Evolutionary conservation across 2,329 filamentous ascomycete species (phyloP).

Genomic region (Diplocarpon rosae): DNA sequence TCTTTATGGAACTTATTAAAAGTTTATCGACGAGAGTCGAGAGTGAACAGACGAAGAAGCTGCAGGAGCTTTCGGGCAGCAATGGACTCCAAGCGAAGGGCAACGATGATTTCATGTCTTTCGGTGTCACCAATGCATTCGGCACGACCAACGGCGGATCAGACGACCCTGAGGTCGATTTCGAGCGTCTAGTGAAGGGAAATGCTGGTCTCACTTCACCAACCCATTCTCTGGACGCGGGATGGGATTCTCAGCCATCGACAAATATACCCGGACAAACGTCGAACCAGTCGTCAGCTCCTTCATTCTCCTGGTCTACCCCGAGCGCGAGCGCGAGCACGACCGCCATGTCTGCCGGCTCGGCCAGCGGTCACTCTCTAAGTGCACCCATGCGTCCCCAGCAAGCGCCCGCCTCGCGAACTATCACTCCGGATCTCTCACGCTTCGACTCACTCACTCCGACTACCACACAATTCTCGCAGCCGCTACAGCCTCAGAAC

Average conservation of each 20-base stretch:
- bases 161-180: constrained; percentile 67
- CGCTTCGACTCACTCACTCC: constrained; percentile 46
- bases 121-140: constrained; percentile 50
- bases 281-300: constrained; percentile 28
- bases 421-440: constrained; percentile 47
- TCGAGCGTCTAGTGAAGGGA: constrained; percentile 82
- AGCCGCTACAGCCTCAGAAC: constrained; percentile 39
- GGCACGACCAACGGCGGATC: constrained; percentile 41
- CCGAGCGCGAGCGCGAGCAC: constrained; percentile 37
- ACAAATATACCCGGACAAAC: constrained; percentile 25
- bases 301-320: constrained; percentile 56
- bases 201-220: constrained; percentile 31
- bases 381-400: constrained; percentile 27
- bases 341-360: constrained; percentile 15
- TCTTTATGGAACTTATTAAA: constrained; percentile 85
- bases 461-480: constrained; percentile 50
- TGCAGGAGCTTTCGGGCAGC: constrained; percentile 67
- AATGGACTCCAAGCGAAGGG: constrained; percentile 38
- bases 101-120: constrained; percentile 59
- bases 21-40: constrained; percentile 70
- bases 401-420: constrained; percentile 34
- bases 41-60: constrained; percentile 75
- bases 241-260: constrained; percentile 38
- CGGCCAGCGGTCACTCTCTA: constrained; percentile 12
- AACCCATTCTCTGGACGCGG: constrained; percentile 33